These are phyloP conservation scores for Vitis riparia DNA, from an alignment of 164 flowering plant species.

Conservation along the genomic window DNA sequence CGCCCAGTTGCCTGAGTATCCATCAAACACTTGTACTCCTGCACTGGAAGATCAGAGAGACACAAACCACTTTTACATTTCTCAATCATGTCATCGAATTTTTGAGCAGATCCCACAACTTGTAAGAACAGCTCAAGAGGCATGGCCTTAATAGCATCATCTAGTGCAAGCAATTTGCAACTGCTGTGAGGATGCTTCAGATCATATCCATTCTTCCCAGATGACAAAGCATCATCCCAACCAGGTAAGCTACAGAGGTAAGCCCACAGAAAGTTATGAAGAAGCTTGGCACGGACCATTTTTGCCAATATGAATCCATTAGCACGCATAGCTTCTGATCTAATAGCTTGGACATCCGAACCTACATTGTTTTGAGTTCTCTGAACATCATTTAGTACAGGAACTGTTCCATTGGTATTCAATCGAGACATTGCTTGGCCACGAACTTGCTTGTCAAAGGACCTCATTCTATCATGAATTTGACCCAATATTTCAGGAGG, in stretches of 20 bases:
- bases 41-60: constrained; percentile 70
- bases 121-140: constrained; percentile 90
- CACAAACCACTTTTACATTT: constrained; percentile 65
- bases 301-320: constrained; percentile 87
- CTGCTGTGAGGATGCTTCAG: constrained; percentile 55
- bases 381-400: constrained; percentile 56
- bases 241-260: constrained; percentile 47
- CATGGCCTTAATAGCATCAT: constrained; percentile 69
- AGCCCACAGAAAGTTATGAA: constrained; percentile 80
- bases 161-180: constrained; percentile 57
- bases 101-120: constrained; percentile 68
- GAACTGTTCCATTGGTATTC: constrained; percentile 50
- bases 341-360: constrained; percentile 43
- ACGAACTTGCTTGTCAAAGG: constrained; percentile 66
- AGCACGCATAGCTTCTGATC: constrained; percentile 68
- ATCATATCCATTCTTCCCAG: constrained; percentile 34
- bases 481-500: constrained; percentile 57
- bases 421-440: constrained; percentile 37
- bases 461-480: constrained; percentile 78
- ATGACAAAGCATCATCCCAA: constrained; percentile 45
- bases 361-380: constrained; percentile 33
- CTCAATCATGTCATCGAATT: constrained; percentile 60
- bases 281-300: constrained; percentile 87
- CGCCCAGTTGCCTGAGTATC: constrained; percentile 71
- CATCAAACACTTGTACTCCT: constrained; percentile 66